These are phyloP conservation scores for Trametes coccinea DNA, from an alignment of 768 basidiomycete genomes.

Conservation along the genomic window DNA sequence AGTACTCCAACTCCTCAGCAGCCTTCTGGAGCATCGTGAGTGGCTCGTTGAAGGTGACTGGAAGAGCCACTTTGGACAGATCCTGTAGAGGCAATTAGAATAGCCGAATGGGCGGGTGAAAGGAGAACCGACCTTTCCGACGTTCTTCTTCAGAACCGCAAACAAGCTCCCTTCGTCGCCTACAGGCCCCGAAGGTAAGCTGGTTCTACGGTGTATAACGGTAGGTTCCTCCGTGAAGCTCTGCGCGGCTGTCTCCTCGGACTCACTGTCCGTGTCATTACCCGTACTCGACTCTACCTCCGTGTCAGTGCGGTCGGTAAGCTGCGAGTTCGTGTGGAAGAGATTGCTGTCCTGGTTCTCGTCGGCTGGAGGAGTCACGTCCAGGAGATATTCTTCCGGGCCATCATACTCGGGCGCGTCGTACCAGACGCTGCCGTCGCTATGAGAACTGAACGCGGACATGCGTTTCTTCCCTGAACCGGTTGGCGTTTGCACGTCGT, in stretches of 20 bases:
- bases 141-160: conserved; percentile 81
- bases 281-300: conserved; percentile 46
- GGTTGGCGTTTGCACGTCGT: conserved; percentile 27
- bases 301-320: conserved; percentile 24
- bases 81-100: conserved; percentile 48
- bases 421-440: conserved; percentile 62
- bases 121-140: conserved; percentile 65
- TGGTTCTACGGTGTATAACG: conserved; percentile 49
- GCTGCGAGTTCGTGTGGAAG: conserved; percentile 17
- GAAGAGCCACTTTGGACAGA: conserved; percentile 77
- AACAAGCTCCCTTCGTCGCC: conserved; percentile 84
- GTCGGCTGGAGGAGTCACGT: conserved; percentile 28
- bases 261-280: conserved; percentile 51
- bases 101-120: conserved; percentile 2
- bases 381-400: conserved; percentile 68
- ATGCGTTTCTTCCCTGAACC: conserved; percentile 20
- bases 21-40: conserved; percentile 77
- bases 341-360: conserved; percentile 35
- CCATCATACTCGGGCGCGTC: conserved; percentile 71
- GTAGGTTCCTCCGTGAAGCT: conserved; percentile 24
- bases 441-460: conserved; percentile 30
- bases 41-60: conserved; percentile 91
- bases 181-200: conserved; percentile 58
- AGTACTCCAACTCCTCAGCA: conserved; percentile 85
- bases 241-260: conserved; percentile 10